Base-by-base conservation (phyloP, 305 asterid genomes). In the Fraxinus velutina region DNA sequence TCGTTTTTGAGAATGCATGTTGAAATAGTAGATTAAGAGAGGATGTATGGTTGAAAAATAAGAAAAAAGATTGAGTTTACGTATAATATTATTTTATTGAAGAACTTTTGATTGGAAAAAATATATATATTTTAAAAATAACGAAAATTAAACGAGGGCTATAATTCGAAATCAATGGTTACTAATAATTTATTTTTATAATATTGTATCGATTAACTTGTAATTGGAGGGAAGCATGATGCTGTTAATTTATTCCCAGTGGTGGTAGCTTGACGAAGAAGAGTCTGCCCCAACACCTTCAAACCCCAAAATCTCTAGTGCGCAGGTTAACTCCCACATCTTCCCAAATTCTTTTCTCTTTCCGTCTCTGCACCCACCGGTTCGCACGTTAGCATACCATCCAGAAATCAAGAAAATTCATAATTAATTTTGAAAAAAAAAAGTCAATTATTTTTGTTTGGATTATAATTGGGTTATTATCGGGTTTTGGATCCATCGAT, bases 231-330 rank as follows among this genome's bases (percentile, higher is more conserved):
- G 44, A 71, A n/a, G 76, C 47, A 33, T 5, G 76, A 71, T 33
- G 29, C 27, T 71, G 47, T 71, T 71, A 33, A 71, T 71, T 71
- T 71, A 71, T 71, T 71, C 47, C 47, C 27, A 32, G 47, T 33
- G 27, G 76, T 32, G 47, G 29, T 71, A 71, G 76, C 76, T 33
- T 71, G 76, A 71, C 47, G 47, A 71, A 71, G 76, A 71, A 71
- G 76, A 1, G 76, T n/a, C 76, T 19, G 19, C 75, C 47, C 73
- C 76, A 27, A 6, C 47, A 7, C 27, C 29, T n/a, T 71, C 44
- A 32, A 71, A 71, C 42, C 47, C 27, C 27, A 32, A 71, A 71
- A 32, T 71, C 76, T 71, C 76, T 71, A 5, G 44, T 71, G 76
- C 27, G 76, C 76, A 30, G 76, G 24, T 30, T 33, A 71, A 71